A percentile compares a stretch with the other conserved stretches of the same genome.
Conservation (phyloP, 768 basidiomycete species). For the Amanita rubescens region DNA sequence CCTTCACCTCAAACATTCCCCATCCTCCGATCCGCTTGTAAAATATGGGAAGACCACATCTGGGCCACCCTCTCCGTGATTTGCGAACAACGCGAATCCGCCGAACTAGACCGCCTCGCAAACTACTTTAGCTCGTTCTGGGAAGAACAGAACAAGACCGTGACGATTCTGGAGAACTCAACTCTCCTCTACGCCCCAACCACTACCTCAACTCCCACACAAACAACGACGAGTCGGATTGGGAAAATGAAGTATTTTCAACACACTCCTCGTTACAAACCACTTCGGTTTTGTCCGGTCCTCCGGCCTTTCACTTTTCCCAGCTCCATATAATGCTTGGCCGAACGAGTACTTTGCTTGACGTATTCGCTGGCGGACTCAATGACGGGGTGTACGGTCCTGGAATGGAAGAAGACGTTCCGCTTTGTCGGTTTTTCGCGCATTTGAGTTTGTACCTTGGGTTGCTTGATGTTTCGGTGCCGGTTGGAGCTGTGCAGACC, state of each 20-base stretch:
- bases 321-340: constrained; percentile 75
- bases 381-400: constrained; percentile 41
- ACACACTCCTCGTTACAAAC: constrained; percentile 51
- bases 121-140: constrained; percentile 57
- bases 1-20: constrained; percentile 61
- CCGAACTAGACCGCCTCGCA: constrained; percentile 57
- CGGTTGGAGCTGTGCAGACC: constrained; percentile 69
- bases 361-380: constrained; percentile 57
- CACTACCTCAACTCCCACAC: not conserved
- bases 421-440: constrained; percentile 84
- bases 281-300: constrained; percentile 59
- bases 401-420: constrained; percentile 52
- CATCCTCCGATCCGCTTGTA: constrained; percentile 65
- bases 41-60: constrained; percentile 92
- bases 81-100: constrained; percentile 74
- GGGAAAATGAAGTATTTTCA: constrained; percentile 56
- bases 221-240: constrained; percentile 36
- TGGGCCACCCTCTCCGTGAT: constrained; percentile 85
- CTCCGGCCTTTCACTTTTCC: constrained; percentile 69
- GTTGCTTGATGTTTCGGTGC: constrained; percentile 73
- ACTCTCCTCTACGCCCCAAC: not conserved
- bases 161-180: not conserved
- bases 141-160: constrained; percentile 42
- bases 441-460: constrained; percentile 89
- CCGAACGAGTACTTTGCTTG: constrained; percentile 58